A percentile compares a stretch with the other conserved stretches of the same genome.
phyloP scores from a whole-genome alignment of 345 rosid genomes.

The Hevea brasiliensis region DNA sequence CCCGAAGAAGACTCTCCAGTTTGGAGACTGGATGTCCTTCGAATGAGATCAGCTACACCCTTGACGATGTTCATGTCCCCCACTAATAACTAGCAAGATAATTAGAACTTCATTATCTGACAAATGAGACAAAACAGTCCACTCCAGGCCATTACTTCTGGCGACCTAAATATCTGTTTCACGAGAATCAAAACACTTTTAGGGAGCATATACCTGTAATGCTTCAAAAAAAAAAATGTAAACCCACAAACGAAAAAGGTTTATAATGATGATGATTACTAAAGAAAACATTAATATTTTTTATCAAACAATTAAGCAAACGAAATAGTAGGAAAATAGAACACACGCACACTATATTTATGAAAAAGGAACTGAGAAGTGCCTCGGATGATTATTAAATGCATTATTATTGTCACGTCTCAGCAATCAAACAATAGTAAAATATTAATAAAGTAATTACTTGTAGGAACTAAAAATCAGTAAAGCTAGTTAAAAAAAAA shows the following conservation, averaged over 20 bases:
- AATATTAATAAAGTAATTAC: neutral
- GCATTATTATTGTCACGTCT: too few relatives aligned
- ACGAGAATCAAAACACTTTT: conserved; percentile 14
- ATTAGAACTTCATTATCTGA: conserved; percentile 20
- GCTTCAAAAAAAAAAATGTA: neutral
- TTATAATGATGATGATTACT: neutral
- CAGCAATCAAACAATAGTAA: neutral
- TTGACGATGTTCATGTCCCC: conserved; percentile 67
- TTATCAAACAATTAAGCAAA: neutral
- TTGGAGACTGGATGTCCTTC: conserved; percentile 53
- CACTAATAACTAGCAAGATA: conserved; percentile 16
- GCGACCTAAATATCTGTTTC: conserved; percentile 18
- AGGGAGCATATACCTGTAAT: conserved; percentile 10
- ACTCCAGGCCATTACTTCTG: conserved; percentile 27
- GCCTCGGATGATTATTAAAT: too few relatives aligned
- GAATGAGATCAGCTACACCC: conserved; percentile 77
- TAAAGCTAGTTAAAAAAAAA: neutral
- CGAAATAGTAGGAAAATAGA: neutral
- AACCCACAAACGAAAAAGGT: neutral
- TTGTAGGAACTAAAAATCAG: neutral
- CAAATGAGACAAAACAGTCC: conserved; percentile 12
- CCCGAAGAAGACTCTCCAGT: conserved; percentile 47
- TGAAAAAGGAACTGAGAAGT: too few relatives aligned
- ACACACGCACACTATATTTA: too few relatives aligned
- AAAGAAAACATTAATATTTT: neutral